These are phyloP conservation scores for Hypoxylon intermedium DNA, from an alignment of 495 filamentous ascomycete species.

Conservation along the genomic window DNA sequence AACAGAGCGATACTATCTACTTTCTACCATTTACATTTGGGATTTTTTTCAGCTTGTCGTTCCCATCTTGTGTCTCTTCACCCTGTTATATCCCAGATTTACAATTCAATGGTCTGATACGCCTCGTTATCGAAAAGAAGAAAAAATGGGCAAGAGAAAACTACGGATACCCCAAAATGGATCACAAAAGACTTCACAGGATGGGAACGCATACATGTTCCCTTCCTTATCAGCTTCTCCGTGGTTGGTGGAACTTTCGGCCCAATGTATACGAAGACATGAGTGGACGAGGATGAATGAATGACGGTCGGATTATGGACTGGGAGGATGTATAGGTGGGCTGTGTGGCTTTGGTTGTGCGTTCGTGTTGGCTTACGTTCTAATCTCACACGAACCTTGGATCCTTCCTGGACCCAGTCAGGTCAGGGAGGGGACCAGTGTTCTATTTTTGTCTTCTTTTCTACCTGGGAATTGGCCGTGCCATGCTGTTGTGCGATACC, in stretches of 20 bases:
- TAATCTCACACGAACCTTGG: constrained; percentile 26
- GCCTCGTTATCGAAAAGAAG: constrained; percentile 14
- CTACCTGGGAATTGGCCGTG: constrained; percentile 40
- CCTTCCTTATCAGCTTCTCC: constrained; percentile 15
- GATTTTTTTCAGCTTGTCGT: constrained; percentile 23
- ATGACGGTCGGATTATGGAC: constrained; percentile 18
- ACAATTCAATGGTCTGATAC: constrained; percentile 5
- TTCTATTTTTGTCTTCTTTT: constrained; percentile 42
- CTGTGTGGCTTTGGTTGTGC: constrained; percentile 19
- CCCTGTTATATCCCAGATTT: constrained; percentile 25
- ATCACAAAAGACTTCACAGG: constrained; percentile 22
- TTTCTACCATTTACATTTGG: constrained; percentile 27
- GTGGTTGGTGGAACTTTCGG: constrained; percentile 23
- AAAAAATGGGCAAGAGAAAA: constrained; percentile 3
- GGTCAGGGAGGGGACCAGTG: constrained; percentile 8
- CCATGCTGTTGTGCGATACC: constrained; percentile 47
- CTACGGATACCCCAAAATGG: constrained; percentile 34
- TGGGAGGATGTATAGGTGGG: constrained; percentile 25
- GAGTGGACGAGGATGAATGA: constrained; percentile 33
- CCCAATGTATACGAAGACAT: constrained; percentile 36
- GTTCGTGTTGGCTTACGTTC: constrained; percentile 29
- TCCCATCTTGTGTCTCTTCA: constrained; percentile 12
- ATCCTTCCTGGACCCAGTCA: constrained; percentile 17
- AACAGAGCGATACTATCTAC: constrained; percentile 8
- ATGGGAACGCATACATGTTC: constrained; percentile 20